Evolutionary conservation across 768 basidiomycete species (phyloP), one percentile per base, ranked within the genome.

Genomic region (Russula virescens): DNA sequence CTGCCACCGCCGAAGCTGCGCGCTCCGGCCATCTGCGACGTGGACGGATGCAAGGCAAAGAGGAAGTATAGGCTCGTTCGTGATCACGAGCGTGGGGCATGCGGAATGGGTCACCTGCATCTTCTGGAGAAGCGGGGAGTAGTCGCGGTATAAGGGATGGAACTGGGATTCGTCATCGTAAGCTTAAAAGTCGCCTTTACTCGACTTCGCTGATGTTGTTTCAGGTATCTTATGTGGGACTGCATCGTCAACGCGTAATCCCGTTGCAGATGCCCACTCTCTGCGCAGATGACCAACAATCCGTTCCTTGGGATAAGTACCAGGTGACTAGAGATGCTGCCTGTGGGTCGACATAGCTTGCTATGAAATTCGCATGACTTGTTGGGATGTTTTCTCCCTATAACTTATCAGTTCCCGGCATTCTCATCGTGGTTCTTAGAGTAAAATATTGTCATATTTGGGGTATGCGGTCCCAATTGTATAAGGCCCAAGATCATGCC

Each of bases 41-140:
- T 86, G 0, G 73, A 73, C 3, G 87, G 87, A 9, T 90, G 88
- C 64, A 73, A 72, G 4, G 75, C 74, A 38, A 70, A 69, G 19
- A 75, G 86, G 64, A 87, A 86, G 68, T 91, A 91, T 68, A 78
- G 85, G 38, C 75, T 88, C 5, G 85, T 87, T 23, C 80, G 74
- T 58, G 82, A 88, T 66, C 86, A 81, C 79, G 75, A 78, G 21
- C 76, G 73, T 57, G 87, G 85, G 2, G 85, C 84, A 2, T 91
- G 88, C 70, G 87, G 86, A 18, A 82, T 89, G 70, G 72, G 69
- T 1, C 88, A 89, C 74, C 74, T 90, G 68, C 85, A 83, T 64
- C 56, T 78, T 13, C 70, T 89, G 47, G 83, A 86, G 64, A 28
- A 34, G 19, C 28, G 47, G 9, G 34, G 43, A 31, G 16, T 51